phyloP scores from a whole-genome alignment of 768 basidiomycete species.

The Pleurotus tuoliensis region DNA sequence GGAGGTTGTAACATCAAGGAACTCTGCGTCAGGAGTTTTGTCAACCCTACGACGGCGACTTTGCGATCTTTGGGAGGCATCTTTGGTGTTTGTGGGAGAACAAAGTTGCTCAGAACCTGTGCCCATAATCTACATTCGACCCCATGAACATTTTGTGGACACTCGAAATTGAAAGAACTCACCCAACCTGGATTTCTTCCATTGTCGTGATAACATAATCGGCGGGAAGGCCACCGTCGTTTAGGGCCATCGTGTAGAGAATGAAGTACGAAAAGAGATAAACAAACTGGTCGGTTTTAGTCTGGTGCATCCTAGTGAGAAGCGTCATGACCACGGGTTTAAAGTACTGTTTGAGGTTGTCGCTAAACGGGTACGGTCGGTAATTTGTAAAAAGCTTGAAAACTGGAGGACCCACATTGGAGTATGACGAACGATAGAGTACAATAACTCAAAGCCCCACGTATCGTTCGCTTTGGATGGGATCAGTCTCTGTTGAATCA shows the following conservation, averaged over 20 bases:
- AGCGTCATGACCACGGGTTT: conserved; percentile 73
- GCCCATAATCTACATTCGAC: conserved; percentile 55
- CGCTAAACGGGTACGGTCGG: background rate
- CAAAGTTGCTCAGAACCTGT: conserved; percentile 70
- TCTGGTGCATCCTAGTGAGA: conserved; percentile 80
- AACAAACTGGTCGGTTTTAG: conserved; percentile 85
- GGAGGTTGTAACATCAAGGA: conserved; percentile 64
- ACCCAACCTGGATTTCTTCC: conserved; percentile 86
- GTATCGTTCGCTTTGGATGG: conserved; percentile 84
- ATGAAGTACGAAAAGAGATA: conserved; percentile 81
- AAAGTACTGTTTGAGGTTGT: conserved; percentile 67
- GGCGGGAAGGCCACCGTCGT: conserved; percentile 69
- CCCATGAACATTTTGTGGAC: too few species aligned
- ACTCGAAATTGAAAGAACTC: conserved; percentile 15
- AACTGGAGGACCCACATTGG: conserved; percentile 58
- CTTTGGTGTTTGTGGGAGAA: conserved; percentile 78
- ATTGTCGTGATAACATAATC: conserved; percentile 76
- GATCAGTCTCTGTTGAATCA: conserved; percentile 86
- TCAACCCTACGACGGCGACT: conserved; percentile 75
- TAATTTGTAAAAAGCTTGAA: background rate
- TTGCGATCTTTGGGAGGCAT: conserved; percentile 83
- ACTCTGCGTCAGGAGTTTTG: conserved; percentile 74
- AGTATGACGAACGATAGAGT: conserved; percentile 67
- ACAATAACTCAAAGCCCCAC: conserved; percentile 88
- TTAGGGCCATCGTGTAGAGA: conserved; percentile 69